phyloP scores from a whole-genome alignment of 1,284 basidiomycete species.

The Trametes pubescens region DNA sequence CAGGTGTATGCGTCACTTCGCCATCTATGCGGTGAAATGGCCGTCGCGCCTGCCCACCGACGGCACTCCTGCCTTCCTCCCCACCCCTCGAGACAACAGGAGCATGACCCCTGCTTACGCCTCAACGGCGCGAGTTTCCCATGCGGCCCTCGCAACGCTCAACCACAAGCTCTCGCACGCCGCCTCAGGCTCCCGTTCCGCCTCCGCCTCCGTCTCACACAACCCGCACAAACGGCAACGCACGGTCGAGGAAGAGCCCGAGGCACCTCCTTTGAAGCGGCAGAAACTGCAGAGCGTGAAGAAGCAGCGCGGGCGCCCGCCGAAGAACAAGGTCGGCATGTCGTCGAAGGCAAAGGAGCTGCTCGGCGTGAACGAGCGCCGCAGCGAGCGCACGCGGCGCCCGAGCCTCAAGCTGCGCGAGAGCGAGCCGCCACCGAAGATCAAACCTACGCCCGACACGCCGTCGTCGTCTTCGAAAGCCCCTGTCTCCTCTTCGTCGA shows the following conservation, averaged over 20 bases:
- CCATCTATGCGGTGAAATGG: slow-evolving; percentile 76
- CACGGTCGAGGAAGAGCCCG: slow-evolving; percentile 47
- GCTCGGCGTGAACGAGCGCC: slow-evolving; percentile 40
- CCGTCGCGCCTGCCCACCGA: slow-evolving; percentile 65
- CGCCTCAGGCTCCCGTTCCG: slow-evolving; percentile 36
- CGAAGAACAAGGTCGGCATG: slow-evolving; percentile 47
- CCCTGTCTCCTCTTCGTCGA: slow-evolving; percentile 35
- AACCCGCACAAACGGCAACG: slow-evolving; percentile 42
- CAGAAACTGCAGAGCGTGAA: slow-evolving; percentile 37
- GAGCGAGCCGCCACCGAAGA: slow-evolving; percentile 40
- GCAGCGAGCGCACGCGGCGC: slow-evolving; percentile 44
- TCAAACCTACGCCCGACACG: slow-evolving; percentile 22
- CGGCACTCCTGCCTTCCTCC: slow-evolving; percentile 50
- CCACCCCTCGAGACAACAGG: slow-evolving; percentile 56
- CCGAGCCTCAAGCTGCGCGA: slow-evolving; percentile 47
- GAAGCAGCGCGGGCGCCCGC: slow-evolving; percentile 35
- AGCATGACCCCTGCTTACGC: slow-evolving; percentile 53
- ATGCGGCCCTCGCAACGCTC: slow-evolving; percentile 56
- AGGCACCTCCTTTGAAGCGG: slow-evolving; percentile 49
- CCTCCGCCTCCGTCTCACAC: slow-evolving; percentile 33
- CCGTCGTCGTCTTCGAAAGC: slow-evolving; percentile 12
- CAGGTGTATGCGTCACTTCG: slow-evolving; percentile 79
- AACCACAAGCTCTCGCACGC: slow-evolving; percentile 63
- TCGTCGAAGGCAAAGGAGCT: slow-evolving; percentile 47
- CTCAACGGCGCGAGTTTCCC: slow-evolving; percentile 50